These are phyloP conservation scores for Deakozyma indianensis DNA, from an alignment of 805 yeast species.

Conservation along the genomic window DNA sequence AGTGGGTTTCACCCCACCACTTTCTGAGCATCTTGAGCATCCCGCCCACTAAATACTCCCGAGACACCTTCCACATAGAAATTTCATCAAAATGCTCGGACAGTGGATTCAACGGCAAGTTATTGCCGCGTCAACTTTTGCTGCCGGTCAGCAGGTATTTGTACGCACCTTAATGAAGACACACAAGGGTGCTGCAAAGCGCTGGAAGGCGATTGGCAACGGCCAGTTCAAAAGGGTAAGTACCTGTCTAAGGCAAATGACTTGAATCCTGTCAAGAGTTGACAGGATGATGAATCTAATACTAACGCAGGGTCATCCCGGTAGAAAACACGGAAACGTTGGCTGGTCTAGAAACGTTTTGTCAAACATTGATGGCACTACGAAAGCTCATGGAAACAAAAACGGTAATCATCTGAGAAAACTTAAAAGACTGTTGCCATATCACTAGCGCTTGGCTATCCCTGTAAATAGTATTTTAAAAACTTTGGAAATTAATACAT, in stretches of 20 bases:
- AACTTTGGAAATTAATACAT: too few species aligned
- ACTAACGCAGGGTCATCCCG: slow-evolving; percentile 43
- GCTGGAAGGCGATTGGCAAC: slow-evolving; percentile 65
- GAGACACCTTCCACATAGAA: too few species aligned
- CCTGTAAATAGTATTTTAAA: background rate
- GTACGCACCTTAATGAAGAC: slow-evolving; percentile 33
- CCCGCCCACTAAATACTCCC: too few species aligned
- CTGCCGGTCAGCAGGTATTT: background rate
- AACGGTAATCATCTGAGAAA: background rate
- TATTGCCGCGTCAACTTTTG: background rate
- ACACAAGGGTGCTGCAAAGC: slow-evolving; percentile 74
- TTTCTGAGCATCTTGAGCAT: too few species aligned
- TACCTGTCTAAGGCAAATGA: too few species aligned
- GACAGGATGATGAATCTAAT: background rate
- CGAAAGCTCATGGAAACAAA: background rate
- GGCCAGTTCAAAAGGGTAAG: slow-evolving; percentile 42
- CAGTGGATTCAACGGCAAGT: slow-evolving; percentile 1
- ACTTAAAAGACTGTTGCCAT: background rate
- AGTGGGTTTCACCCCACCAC: too few species aligned
- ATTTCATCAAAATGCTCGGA: background rate
- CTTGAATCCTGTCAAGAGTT: too few species aligned
- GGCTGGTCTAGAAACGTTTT: slow-evolving; percentile 57
- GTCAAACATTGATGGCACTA: slow-evolving; percentile 42
- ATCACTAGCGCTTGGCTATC: too few species aligned
- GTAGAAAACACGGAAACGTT: slow-evolving; percentile 86